These are phyloP conservation scores for Phytopythium mirpurense DNA, from an alignment of 352 stramenopile species.

Conservation along the genomic window DNA sequence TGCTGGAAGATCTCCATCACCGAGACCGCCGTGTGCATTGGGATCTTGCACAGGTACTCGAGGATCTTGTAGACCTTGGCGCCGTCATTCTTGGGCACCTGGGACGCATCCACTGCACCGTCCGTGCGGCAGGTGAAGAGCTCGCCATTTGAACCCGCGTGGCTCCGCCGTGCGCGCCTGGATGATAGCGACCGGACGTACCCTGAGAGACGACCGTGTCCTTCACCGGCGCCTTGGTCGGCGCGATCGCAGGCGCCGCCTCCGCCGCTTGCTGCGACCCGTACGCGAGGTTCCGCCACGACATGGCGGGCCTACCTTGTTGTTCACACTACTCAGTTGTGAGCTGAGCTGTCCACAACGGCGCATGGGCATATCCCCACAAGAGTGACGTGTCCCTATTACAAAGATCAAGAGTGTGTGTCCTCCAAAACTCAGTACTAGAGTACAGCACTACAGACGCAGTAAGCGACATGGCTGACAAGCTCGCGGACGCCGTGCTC, in stretches of 20 bases:
- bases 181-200: slow-evolving; percentile 10
- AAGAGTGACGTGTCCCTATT: not conserved
- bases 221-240: slow-evolving; percentile 38
- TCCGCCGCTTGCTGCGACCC: slow-evolving; percentile 71
- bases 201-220: slow-evolving; percentile 62
- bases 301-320: slow-evolving; percentile 16
- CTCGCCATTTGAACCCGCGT: too few relatives aligned
- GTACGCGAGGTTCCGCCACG: slow-evolving; percentile 80
- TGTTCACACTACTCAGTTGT: too few relatives aligned
- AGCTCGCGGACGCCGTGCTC: slow-evolving; percentile 51
- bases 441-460: too few relatives aligned
- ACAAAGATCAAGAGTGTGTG: too few relatives aligned
- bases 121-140: too few relatives aligned
- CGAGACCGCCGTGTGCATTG: slow-evolving; percentile 70
- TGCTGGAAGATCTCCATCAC: slow-evolving; percentile 75
- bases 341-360: too few relatives aligned
- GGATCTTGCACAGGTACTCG: slow-evolving; percentile 77
- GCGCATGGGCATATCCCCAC: too few relatives aligned
- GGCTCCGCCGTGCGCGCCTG: not conserved
- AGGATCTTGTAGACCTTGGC: slow-evolving; percentile 87
- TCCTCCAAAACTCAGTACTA: too few relatives aligned
- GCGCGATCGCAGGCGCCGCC: slow-evolving; percentile 52
- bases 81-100: slow-evolving; percentile 80
- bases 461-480: slow-evolving; percentile 10
- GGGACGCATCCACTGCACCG: slow-evolving; percentile 67